These are phyloP conservation scores for Brettanomyces anomalus DNA, from an alignment of 805 yeast species.

Conservation along the genomic window DNA sequence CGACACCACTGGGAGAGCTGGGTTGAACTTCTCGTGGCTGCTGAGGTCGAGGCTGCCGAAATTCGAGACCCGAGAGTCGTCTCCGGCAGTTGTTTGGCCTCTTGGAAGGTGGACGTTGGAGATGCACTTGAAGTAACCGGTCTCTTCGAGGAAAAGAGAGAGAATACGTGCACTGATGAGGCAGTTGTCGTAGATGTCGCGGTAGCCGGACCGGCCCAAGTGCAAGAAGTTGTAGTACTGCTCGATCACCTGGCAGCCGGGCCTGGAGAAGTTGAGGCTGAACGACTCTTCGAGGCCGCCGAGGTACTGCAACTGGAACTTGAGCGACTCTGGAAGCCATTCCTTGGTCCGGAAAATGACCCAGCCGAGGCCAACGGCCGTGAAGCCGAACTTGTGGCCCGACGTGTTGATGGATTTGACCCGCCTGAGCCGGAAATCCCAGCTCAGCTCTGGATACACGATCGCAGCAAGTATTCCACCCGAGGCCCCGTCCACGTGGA, in stretches of 20 bases:
- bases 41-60: neutral
- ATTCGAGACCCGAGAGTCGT: neutral
- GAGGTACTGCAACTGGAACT: constrained; percentile 71
- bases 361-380: constrained; percentile 92
- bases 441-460: constrained; percentile 59
- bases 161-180: constrained; percentile 66
- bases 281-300: constrained; percentile 88
- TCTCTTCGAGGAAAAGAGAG: constrained; percentile 51
- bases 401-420: constrained; percentile 83
- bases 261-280: constrained; percentile 82
- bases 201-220: constrained; percentile 67
- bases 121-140: constrained; percentile 60
- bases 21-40: constrained; percentile 42
- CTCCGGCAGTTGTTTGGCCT: constrained; percentile 19
- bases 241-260: constrained; percentile 84
- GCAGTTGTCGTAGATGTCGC: constrained; percentile 50
- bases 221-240: constrained; percentile 77
- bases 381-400: constrained; percentile 88
- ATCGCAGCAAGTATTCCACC: constrained; percentile 90
- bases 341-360: constrained; percentile 65
- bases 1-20: constrained; percentile 87
- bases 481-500: constrained; percentile 91
- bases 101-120: constrained; percentile 66
- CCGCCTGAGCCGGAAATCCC: constrained; percentile 77
- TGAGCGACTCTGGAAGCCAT: constrained; percentile 59